phyloP scores from a whole-genome alignment of 1,284 basidiomycete species.

The Leccinum colubrinum region DNA sequence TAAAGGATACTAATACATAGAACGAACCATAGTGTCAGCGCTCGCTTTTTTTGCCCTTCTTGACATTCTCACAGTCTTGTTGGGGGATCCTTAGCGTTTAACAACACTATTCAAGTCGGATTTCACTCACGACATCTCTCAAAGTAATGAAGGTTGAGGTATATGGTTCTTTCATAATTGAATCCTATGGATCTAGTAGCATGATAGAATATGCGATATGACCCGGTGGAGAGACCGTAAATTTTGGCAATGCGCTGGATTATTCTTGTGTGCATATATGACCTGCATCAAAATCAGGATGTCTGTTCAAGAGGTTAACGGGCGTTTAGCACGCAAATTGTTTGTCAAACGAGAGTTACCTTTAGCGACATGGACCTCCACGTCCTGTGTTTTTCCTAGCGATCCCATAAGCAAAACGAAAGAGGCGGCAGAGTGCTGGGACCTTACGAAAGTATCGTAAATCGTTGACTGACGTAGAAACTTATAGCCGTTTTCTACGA shows the following conservation, averaged over 20 bases:
- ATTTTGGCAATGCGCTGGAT: too few species aligned
- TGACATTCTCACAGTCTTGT: constrained; percentile 69
- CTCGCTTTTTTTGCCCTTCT: constrained; percentile 46
- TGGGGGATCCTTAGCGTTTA: background rate
- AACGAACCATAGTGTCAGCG: constrained; percentile 75
- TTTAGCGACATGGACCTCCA: background rate
- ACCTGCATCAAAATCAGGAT: constrained; percentile 27
- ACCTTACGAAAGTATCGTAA: constrained; percentile 1
- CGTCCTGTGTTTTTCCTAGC: background rate
- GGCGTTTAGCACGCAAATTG: background rate
- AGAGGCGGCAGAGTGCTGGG: too few species aligned
- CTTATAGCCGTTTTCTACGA: background rate
- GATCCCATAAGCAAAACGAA: background rate
- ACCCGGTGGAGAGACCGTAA: too few species aligned
- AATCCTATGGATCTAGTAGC: too few species aligned
- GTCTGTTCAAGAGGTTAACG: constrained; percentile 28
- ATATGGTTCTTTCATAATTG: too few species aligned
- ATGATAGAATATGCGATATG: too few species aligned
- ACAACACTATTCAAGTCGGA: constrained; percentile 14
- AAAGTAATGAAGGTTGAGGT: too few species aligned
- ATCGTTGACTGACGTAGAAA: background rate
- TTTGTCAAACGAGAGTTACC: background rate
- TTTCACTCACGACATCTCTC: constrained; percentile 27
- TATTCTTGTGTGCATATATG: constrained; percentile 1
- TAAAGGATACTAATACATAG: background rate